Conservation (phyloP, 768 basidiomycete genomes). For the Suillus discolor region DNA sequence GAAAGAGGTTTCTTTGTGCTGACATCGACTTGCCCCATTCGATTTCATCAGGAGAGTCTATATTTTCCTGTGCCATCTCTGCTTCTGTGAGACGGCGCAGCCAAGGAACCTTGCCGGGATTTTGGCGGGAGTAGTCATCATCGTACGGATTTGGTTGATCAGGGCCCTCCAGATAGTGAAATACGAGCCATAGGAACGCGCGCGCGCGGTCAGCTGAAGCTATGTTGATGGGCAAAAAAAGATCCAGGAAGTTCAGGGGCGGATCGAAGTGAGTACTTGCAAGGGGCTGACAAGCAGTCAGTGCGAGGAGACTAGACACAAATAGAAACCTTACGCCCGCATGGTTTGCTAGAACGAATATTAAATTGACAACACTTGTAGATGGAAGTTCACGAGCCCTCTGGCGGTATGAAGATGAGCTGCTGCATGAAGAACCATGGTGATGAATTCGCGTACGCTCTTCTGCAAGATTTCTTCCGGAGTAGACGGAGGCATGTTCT, state of each 20-base stretch:
- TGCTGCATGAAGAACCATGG: constrained; percentile 12
- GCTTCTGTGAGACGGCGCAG: constrained; percentile 55
- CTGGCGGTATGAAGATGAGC: constrained; percentile 35
- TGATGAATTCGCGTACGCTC: constrained; percentile 47
- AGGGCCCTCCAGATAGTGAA: constrained; percentile 75
- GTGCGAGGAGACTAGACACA: constrained; percentile 13
- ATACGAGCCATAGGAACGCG: constrained; percentile 84
- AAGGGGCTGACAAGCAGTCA: constrained; percentile 46
- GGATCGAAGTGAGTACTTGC: constrained; percentile 74
- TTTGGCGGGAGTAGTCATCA: constrained; percentile 58
- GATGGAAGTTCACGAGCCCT: constrained; percentile 66
- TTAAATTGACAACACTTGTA: constrained; percentile 83
- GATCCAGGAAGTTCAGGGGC: constrained; percentile 74
- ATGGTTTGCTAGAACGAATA: constrained; percentile 82
- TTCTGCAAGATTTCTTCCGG: constrained; percentile 74
- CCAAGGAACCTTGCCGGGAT: constrained; percentile 66
- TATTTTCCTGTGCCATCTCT: constrained; percentile 67
- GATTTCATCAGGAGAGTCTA: constrained; percentile 77
- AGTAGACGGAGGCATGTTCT: constrained; percentile 65
- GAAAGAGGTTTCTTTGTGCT: constrained; percentile 65
- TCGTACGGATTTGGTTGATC: constrained; percentile 73
- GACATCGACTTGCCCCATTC: constrained; percentile 82
- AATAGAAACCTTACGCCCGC: constrained; percentile 57
- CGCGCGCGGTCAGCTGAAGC: constrained; percentile 73
- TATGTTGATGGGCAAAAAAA: constrained; percentile 78